Evolutionary conservation across 257 asterid species (phyloP), one percentile per base, ranked within the genome.

Genomic region (Fraxinus quadrangulata): DNA sequence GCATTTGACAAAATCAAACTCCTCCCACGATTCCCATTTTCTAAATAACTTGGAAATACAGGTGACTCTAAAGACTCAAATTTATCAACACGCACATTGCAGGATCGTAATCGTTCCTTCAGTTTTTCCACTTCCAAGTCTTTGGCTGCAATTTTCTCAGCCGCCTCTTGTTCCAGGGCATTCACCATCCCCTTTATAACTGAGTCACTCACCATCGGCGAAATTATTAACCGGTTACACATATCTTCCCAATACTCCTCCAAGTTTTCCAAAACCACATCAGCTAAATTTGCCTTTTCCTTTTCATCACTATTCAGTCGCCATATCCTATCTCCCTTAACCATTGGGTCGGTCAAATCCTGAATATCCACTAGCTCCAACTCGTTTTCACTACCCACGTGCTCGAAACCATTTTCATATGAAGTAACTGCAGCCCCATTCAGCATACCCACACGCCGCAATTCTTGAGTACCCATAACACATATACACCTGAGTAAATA

Each of bases 161-260:
- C 87, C 0, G 92, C 91, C 76, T 91, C 97, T 78, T 91, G 91
- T 67, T 93, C 98, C 73, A 93, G 92, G n/a, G 98, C 97, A 73
- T 79, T 82, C 72, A 95, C 97, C 91, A 95, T 87, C 77, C 99
- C 97, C 83, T 89, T 91, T 70, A 88, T 88, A 74, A 95, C 83
- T 39, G 99, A 91, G 78, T 95, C 89, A 77, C 91, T 87, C 16
- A 93, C 99, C 96, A 93, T 84, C 84, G 96, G 87, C 0, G 97
- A 93, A 76, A 93, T 84, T 72, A 73, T 81, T 37, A 95, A 76
- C 45, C 93, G 82, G 74, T 88, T 87, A 74, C 78, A 82, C 54
- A 93, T 85, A 77, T 90, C 96, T n/a, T 91, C 94, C 87, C 81
- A 81, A 78, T 88, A 93, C 31, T 90, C 90, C 31, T 92, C 97